Evolutionary conservation across 2,329 filamentous ascomycete genomes (phyloP).

Genomic region (Colletotrichum sublineola): DNA sequence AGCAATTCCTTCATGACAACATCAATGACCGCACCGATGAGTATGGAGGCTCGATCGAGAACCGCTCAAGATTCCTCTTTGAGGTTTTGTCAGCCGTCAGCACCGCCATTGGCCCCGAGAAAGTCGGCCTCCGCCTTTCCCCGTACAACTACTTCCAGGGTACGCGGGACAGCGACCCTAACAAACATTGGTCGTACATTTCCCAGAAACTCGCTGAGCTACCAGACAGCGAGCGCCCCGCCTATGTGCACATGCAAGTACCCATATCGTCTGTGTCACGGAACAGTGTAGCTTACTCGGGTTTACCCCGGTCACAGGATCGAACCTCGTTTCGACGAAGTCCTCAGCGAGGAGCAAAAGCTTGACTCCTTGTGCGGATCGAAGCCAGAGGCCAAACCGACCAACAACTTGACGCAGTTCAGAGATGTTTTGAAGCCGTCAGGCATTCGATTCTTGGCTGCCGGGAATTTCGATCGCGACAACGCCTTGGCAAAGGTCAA

Average conservation of each 20-base stretch:
- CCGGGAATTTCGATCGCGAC: constrained; percentile 59
- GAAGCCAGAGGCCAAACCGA: constrained; percentile 43
- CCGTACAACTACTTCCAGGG: constrained; percentile 51
- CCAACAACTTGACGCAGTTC: constrained; percentile 56
- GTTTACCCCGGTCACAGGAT: constrained; percentile 48
- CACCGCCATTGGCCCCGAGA: constrained; percentile 62
- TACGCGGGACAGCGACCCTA: constrained; percentile 47
- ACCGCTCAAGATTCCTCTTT: constrained; percentile 63
- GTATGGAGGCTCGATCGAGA: constrained; percentile 67
- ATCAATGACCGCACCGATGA: constrained; percentile 64
- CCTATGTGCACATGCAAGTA: constrained; percentile 61
- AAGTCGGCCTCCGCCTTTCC: constrained; percentile 66
- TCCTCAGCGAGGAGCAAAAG: constrained; percentile 59
- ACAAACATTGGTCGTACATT: constrained; percentile 54
- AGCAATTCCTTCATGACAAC: constrained; percentile 69
- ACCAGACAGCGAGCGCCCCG: constrained; percentile 51
- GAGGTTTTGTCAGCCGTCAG: constrained; percentile 60
- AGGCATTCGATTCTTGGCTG: constrained; percentile 62
- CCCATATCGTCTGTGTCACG: accelerated
- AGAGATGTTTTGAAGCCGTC: constrained; percentile 54
- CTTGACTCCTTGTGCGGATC: constrained; percentile 53
- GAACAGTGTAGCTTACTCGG: neutral
- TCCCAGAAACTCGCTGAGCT: constrained; percentile 53
- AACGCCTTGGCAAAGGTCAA: constrained; percentile 57
- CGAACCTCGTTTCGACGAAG: constrained; percentile 62